Evolutionary conservation across 202 grass and related monocot genomes (phyloP).

Genomic region (Zizania palustris): DNA sequence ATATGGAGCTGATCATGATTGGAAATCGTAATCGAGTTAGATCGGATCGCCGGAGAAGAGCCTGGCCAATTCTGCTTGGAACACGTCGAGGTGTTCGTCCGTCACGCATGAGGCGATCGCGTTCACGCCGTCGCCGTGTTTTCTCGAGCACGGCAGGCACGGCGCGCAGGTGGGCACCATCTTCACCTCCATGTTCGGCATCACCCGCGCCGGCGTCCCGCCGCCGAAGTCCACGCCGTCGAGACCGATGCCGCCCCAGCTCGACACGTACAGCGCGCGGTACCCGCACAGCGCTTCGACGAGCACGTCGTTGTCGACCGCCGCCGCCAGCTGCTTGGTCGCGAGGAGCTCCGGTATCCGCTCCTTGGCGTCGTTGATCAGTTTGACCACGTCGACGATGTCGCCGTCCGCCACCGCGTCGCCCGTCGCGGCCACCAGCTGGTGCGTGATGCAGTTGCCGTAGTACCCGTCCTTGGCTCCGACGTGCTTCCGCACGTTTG

Average conservation of each 20-base stretch:
- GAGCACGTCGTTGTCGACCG: neutral
- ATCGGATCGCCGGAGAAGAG: neutral
- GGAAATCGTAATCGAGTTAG: too few relatives aligned
- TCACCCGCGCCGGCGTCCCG: slow-evolving; percentile 21
- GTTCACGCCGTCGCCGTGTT: neutral
- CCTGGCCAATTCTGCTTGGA: slow-evolving; percentile 10
- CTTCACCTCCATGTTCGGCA: neutral
- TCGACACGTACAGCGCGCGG: neutral
- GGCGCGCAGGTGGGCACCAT: neutral
- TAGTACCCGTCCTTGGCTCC: slow-evolving; percentile 38
- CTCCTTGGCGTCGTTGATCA: slow-evolving; percentile 39
- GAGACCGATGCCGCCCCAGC: slow-evolving; percentile 40
- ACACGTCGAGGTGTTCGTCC: slow-evolving; percentile 29
- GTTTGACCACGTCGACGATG: neutral
- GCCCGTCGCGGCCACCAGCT: neutral
- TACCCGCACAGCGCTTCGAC: neutral
- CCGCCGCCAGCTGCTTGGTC: neutral
- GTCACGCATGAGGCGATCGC: slow-evolving; percentile 27
- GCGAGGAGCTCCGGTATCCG: neutral
- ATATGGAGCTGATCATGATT: too few relatives aligned
- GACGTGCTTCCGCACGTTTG: slow-evolving; percentile 28
- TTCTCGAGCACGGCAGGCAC: neutral
- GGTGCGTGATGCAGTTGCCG: slow-evolving; percentile 32
- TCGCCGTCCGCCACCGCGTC: neutral
- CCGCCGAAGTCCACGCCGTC: slow-evolving; percentile 20